Percentiles rank a stretch among this genome's conserved stretches.
Evolutionary conservation across 2,329 filamentous ascomycete genomes (phyloP).

Genomic region (Chlorencoelia australis): DNA sequence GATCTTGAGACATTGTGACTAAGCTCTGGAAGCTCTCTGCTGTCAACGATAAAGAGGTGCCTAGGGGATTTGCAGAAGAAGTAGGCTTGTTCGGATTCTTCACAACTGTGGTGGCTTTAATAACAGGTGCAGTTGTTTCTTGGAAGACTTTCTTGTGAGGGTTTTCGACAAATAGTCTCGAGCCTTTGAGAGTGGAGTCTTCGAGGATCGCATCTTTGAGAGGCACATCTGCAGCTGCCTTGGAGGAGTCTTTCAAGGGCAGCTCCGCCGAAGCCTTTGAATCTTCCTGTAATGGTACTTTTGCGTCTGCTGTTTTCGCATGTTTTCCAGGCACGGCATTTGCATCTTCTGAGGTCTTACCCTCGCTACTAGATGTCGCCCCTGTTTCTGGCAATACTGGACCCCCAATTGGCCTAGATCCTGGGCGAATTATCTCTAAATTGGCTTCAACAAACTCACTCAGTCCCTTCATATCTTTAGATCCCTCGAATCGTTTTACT

Average conservation of each 20-base stretch:
- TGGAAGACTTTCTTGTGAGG: constrained; percentile 1
- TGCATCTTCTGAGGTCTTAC: constrained; percentile 4
- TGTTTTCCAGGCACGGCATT: constrained; percentile 26
- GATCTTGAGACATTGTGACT: constrained; percentile 78
- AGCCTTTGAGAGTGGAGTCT: neutral
- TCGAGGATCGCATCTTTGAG: neutral
- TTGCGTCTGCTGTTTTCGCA: constrained; percentile 9
- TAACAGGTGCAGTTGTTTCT: constrained; percentile 6
- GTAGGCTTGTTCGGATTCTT: constrained; percentile 39
- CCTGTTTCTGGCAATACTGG: constrained; percentile 60
- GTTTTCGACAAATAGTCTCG: neutral
- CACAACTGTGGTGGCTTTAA: constrained; percentile 27
- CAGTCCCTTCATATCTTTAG: constrained; percentile 55
- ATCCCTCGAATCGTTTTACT: constrained; percentile 53
- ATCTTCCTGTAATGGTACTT: constrained; percentile 8
- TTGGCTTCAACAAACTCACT: constrained; percentile 64
- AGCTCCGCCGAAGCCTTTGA: constrained; percentile 4
- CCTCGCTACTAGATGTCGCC: constrained; percentile 34
- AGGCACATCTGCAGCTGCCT: neutral
- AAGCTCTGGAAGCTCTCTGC: constrained; percentile 77
- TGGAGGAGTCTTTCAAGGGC: neutral
- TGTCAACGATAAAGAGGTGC: constrained; percentile 64
- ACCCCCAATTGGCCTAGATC: constrained; percentile 54
- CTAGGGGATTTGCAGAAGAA: constrained; percentile 60
- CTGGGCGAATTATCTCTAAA: constrained; percentile 70